Evolutionary conservation across 225 moss, liverwort and hornwort genomes (phyloP).

Genomic region (Sphagnum contortum): DNA sequence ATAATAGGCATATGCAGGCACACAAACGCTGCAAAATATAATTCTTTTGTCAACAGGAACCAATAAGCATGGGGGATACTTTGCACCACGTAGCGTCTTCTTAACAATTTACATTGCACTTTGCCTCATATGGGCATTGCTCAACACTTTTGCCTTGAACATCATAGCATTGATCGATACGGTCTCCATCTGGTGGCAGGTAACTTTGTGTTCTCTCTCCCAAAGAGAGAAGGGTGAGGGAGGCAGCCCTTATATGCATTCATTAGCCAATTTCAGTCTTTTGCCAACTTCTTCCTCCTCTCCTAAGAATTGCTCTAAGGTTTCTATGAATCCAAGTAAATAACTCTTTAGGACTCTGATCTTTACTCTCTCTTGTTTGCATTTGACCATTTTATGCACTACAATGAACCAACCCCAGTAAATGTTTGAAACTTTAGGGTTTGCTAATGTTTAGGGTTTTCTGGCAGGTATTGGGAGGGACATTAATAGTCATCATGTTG

Average conservation of each 20-base stretch:
- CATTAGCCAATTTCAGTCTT: too few relatives aligned
- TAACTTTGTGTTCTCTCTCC: not conserved
- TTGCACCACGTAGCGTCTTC: conserved; percentile 68
- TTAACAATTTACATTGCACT: conserved; percentile 62
- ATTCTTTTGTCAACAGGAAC: conserved; percentile 67
- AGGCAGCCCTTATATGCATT: too few relatives aligned
- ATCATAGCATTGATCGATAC: conserved; percentile 81
- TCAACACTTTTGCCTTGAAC: conserved; percentile 82
- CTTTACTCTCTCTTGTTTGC: too few relatives aligned
- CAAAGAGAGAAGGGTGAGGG: too few relatives aligned
- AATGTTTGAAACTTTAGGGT: too few relatives aligned
- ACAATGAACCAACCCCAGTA: too few relatives aligned
- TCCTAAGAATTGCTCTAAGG: too few relatives aligned
- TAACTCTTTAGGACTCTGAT: too few relatives aligned
- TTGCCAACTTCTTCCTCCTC: too few relatives aligned
- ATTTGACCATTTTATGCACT: too few relatives aligned
- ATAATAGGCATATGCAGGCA: conserved; percentile 66
- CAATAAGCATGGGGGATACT: conserved; percentile 69
- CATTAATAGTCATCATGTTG: conserved; percentile 57
- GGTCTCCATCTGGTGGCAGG: conserved; percentile 94
- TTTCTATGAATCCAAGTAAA: too few relatives aligned
- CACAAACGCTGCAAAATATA: conserved; percentile 74
- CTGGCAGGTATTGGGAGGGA: conserved; percentile 64
- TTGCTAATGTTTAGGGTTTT: too few relatives aligned
- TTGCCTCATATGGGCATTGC: conserved; percentile 73